A percentile compares a stretch with the other conserved stretches of the same genome.
Evolutionary conservation across 176 grass and related monocot genomes (phyloP).

Genomic region (Olyra latifolia): DNA sequence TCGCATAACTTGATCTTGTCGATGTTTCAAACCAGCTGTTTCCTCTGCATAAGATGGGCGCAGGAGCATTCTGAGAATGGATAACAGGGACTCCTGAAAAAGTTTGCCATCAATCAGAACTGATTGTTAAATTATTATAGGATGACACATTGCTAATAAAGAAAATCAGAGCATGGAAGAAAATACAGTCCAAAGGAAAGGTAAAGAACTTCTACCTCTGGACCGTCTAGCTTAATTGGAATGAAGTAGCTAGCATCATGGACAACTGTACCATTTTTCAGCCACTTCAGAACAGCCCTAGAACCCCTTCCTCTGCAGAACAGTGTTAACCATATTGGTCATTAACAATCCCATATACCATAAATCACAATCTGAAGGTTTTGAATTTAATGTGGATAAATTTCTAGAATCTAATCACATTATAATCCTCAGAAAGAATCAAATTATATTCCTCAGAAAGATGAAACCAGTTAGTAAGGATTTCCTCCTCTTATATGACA

Average conservation of each 20-base stretch:
- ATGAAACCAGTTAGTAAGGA: neutral
- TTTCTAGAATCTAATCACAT: slow-evolving; percentile 7
- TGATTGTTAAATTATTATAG: slow-evolving; percentile 1
- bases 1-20: slow-evolving; percentile 42
- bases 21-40: slow-evolving; percentile 24
- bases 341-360: neutral
- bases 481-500: neutral
- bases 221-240: slow-evolving; percentile 68
- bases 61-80: slow-evolving; percentile 65
- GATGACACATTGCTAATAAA: neutral
- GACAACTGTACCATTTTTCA: slow-evolving; percentile 55
- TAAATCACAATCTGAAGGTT: neutral
- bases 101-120: slow-evolving; percentile 1
- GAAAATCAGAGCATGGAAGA: neutral
- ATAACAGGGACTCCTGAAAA: slow-evolving; percentile 60
- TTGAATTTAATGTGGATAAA: neutral
- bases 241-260: slow-evolving; percentile 78
- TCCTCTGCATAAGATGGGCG: slow-evolving; percentile 30
- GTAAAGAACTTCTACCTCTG: slow-evolving; percentile 44
- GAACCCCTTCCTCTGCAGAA: slow-evolving; percentile 71
- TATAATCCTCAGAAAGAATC: too few species aligned
- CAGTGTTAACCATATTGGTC: slow-evolving; percentile 11
- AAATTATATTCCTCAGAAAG: too few species aligned
- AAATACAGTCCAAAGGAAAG: slow-evolving; percentile 6
- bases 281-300: slow-evolving; percentile 59